Percentiles rank a stretch among this genome's conserved stretches.
These are phyloP conservation scores for Moesziomyces aphidis DNA, from an alignment of 1,284 basidiomycete species.

Conservation along the genomic window DNA sequence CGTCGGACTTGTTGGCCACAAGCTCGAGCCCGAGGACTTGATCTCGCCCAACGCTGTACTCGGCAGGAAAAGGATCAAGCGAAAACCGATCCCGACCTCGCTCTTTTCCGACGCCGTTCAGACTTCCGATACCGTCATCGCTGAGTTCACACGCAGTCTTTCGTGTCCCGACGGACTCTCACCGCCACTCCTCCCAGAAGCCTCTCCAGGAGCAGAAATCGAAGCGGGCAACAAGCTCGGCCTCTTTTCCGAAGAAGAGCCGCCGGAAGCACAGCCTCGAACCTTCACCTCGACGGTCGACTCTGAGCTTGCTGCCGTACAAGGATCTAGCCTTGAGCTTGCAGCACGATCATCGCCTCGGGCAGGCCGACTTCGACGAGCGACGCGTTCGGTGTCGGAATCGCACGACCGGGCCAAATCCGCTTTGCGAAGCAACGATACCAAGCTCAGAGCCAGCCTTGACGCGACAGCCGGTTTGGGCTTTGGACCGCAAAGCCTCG, in stretches of 20 bases:
- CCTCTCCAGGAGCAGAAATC: not conserved
- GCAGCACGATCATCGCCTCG: not conserved
- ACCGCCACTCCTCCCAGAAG: not conserved
- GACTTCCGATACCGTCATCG: not conserved
- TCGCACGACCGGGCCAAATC: constrained; percentile 1
- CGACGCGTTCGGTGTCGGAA: constrained; percentile 24
- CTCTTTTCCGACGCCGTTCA: constrained; percentile 3
- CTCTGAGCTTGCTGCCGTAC: not conserved
- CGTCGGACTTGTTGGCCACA: not conserved
- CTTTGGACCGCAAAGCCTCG: not conserved
- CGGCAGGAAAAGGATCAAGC: constrained; percentile 7
- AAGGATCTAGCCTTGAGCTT: not conserved
- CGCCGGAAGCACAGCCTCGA: not conserved
- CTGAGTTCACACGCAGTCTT: not conserved
- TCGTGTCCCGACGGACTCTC: not conserved
- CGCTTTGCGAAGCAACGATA: not conserved
- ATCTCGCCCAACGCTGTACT: not conserved
- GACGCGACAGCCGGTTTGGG: not conserved
- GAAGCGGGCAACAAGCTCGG: constrained; percentile 7
- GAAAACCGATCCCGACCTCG: constrained; percentile 25
- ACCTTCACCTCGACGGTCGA: not conserved
- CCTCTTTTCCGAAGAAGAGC: constrained; percentile 1
- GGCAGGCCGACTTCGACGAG: constrained; percentile 6
- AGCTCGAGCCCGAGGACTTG: not conserved
- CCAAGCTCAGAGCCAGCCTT: not conserved